Base-by-base conservation (phyloP, 352 stramenopile genomes). In the Pythium biforme region DNA sequence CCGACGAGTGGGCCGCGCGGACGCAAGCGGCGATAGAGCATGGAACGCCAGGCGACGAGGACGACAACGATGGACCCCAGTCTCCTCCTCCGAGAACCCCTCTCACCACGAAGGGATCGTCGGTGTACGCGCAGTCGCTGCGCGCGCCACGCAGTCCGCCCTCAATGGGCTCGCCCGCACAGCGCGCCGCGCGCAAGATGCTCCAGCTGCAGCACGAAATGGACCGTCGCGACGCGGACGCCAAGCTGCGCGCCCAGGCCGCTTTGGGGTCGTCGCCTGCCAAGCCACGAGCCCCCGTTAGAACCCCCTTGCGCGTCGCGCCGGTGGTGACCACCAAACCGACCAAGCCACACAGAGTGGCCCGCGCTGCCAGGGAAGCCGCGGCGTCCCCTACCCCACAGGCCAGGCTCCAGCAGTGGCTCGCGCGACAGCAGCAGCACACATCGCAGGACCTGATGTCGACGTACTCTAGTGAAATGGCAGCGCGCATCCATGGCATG, bases 181-280 rank as follows among this genome's bases (percentile, higher is more conserved):
- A 83, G 40, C 79, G 69, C 58, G 79, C 79, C 3, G 79, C 71
- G 15, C 80, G 75, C 62, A 75, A 70, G 59, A 86, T 89, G 10
- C 71, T 85, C 26, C 65, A 80, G 40, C 53, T 89, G 37, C 78
- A 76, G 55, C 65, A 81, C 22, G 75, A 73, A 33, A 63, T 85
- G 20, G 40, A 70, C n/a, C 66, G 52, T 17, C 75, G 64, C 39
- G 59, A 26, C 27, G 27, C 27, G 43, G n/a, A 59, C 7, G 53
- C 53, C 3, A 39, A 25, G 6, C 27, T n/a, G 51, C 55, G 31
- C 10, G 10, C 4, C 51, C 49, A 55, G 20, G 41, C 55, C 22
- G 41, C 56, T 43, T 29, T 20, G 4, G 37, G 25, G 37, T 19
- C 20, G 5, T 51, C 59, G 48, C 26, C 31, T 17, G n/a, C 26